Evolutionary conservation across 108 stramenopile genomes (phyloP).

Genomic region (Craspedostauros australis): DNA sequence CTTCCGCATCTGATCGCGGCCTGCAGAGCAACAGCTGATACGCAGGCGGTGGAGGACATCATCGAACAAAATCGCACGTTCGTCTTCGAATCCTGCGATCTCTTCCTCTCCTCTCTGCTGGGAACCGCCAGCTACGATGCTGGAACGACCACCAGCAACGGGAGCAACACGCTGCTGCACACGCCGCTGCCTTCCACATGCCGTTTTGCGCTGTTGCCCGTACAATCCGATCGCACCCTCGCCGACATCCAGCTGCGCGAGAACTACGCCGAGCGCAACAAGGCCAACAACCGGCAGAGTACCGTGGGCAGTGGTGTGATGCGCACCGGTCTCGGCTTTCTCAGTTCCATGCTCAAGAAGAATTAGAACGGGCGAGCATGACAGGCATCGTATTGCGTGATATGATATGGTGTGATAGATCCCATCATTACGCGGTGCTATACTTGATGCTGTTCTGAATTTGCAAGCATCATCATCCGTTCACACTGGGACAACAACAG

Average conservation of each 20-base stretch:
- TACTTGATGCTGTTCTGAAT: too few species aligned
- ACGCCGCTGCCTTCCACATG: conserved; percentile 70
- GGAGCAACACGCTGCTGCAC: conserved; percentile 35
- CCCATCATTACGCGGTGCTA: too few species aligned
- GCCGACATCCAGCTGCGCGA: conserved; percentile 70
- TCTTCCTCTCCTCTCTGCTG: conserved; percentile 68
- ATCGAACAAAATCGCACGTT: conserved; percentile 52
- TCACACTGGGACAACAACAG: too few species aligned
- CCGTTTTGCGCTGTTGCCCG: conserved; percentile 72
- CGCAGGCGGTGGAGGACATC: conserved; percentile 2
- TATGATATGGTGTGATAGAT: too few species aligned
- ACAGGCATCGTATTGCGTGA: too few species aligned
- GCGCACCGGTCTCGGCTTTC: conserved; percentile 65
- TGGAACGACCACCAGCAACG: background rate
- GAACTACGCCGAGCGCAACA: conserved; percentile 50
- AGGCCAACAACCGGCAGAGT: conserved; percentile 15
- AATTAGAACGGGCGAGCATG: conserved; percentile 27
- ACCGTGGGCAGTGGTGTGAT: conserved; percentile 53
- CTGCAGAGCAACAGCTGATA: background rate
- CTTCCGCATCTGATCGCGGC: background rate
- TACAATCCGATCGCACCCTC: conserved; percentile 79
- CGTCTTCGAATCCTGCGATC: conserved; percentile 51
- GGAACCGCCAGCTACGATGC: conserved; percentile 19
- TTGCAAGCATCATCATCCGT: too few species aligned
- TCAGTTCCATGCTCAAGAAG: conserved; percentile 76